phyloP scores from a whole-genome alignment of 2,329 filamentous ascomycete species.

The Penicillium nordicum region DNA sequence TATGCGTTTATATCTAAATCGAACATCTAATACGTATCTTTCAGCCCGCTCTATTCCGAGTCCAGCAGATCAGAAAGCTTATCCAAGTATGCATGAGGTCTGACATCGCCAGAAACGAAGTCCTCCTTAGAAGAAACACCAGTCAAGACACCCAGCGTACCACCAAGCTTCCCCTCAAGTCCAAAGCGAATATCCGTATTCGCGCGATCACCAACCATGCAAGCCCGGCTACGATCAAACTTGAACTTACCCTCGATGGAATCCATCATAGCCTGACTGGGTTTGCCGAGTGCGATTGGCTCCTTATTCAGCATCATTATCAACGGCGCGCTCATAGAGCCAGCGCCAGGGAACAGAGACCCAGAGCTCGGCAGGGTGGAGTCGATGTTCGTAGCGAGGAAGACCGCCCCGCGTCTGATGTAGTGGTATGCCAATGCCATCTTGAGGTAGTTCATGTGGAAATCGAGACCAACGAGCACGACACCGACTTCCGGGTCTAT shows the following conservation, averaged over 20 bases:
- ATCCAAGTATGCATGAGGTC: conserved; percentile 81
- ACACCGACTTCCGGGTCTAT: conserved; percentile 86
- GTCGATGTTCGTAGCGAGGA: conserved; percentile 91
- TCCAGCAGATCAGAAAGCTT: conserved; percentile 70
- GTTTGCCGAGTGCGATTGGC: conserved; percentile 83
- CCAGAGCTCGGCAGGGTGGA: conserved; percentile 80
- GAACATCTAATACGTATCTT: not conserved
- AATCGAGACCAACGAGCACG: conserved; percentile 87
- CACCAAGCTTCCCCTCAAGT: conserved; percentile 82
- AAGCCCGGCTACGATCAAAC: conserved; percentile 77
- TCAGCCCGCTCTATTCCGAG: conserved; percentile 3
- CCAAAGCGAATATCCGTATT: conserved; percentile 97
- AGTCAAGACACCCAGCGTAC: conserved; percentile 85
- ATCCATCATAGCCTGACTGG: conserved; percentile 99
- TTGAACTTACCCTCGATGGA: conserved; percentile 94
- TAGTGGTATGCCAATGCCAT: conserved; percentile 82
- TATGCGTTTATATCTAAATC: not conserved
- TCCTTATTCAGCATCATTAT: conserved; percentile 66
- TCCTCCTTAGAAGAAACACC: conserved; percentile 80
- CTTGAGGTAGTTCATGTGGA: conserved; percentile 94
- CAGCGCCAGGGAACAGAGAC: conserved; percentile 86
- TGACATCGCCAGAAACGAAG: conserved; percentile 70
- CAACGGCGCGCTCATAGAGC: conserved; percentile 74
- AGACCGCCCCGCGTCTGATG: conserved; percentile 71
- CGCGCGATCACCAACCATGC: conserved; percentile 92